Evolutionary conservation across 495 filamentous ascomycete genomes (phyloP), one percentile per base, ranked within the genome.

Genomic region (Aspergillus steynii): DNA sequence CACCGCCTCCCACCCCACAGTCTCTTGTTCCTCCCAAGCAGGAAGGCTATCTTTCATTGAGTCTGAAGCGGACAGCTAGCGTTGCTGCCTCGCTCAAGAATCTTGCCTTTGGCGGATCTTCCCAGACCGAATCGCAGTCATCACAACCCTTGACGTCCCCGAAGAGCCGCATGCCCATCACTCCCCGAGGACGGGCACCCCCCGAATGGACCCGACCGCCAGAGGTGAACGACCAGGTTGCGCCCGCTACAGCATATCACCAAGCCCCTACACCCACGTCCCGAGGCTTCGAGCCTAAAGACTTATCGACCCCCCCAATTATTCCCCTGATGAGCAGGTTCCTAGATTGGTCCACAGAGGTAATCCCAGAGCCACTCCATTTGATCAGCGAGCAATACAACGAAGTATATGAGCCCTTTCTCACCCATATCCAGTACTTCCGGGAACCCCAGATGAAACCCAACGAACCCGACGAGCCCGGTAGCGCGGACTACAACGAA

Each of bases 371-470:
- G 58, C 57, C 67, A 51, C 42, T 69, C 60, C 50, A 60, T 61
- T 55, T 64, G 27, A 55, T 64, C 29, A 60, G 54, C 61, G 42
- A 63, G 37, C 34, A 64, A 48, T 56, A 56, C 59, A 58, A 53
- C 57, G 32, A 49, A 53, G 50, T 60, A 27, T 65, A 49, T 25
- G 46, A 65, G 61, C 58, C 62, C 52, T 62, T 70, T 69, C 76
- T 83, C 28, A 82, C 68, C 29, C 14, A 42, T 65, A 10, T 61
- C 32, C 65, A 87, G 78, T 98, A 99, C 72, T 99, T 97, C 84
- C 91, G 95, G 49, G 93, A 99, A 74, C 96, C 96, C 48, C 95
- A 99, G 74, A 99, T 99, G 95, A 95, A 94, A 68, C 88, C 91
- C 14, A 91, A 88, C 55, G 95, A 99, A 66, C 90, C 93, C 29